A percentile compares a stretch with the other conserved stretches of the same genome.
phyloP scores from a whole-genome alignment of 2,329 filamentous ascomycete genomes.

The Trichoderma sp. region DNA sequence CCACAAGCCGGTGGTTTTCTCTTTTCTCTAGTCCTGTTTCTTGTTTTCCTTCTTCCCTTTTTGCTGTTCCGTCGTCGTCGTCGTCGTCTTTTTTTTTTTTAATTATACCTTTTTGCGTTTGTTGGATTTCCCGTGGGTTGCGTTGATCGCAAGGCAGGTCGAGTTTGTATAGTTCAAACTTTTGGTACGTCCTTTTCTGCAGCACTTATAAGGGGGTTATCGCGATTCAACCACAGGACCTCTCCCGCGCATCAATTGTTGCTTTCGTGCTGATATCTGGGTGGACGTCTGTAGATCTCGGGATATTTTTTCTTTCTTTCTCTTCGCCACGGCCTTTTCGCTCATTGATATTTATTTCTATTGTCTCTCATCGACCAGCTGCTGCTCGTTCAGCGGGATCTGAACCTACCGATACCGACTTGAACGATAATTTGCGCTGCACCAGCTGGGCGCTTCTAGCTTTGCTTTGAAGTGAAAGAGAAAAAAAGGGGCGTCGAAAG shows the following conservation, averaged over 20 bases:
- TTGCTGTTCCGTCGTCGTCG: conserved; percentile 30
- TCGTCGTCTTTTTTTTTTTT: neutral
- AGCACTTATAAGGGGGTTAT: neutral
- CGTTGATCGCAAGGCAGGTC: conserved; percentile 22
- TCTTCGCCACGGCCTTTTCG: neutral
- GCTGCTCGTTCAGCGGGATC: conserved; percentile 57
- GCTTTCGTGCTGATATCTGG: neutral
- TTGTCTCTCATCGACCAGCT: conserved; percentile 10
- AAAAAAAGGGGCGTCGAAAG: neutral
- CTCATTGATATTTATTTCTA: neutral
- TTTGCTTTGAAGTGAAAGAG: neutral
- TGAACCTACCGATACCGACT: conserved; percentile 45
- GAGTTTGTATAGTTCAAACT: conserved; percentile 17
- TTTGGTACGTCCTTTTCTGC: conserved; percentile 28
- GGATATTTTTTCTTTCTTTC: conserved; percentile 6
- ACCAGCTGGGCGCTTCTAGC: neutral
- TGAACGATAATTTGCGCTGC: neutral
- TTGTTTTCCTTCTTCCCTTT: conserved; percentile 17
- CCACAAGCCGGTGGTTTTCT: neutral
- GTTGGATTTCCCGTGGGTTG: conserved; percentile 35
- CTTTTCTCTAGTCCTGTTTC: neutral
- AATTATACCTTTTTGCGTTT: conserved; percentile 35
- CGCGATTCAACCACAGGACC: neutral
- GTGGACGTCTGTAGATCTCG: conserved; percentile 3
- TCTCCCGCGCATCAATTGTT: neutral